Percentiles rank a stretch among this genome's conserved stretches.
phyloP scores from a whole-genome alignment of 176 grass and related monocot species.

The Zoysia pacifica region DNA sequence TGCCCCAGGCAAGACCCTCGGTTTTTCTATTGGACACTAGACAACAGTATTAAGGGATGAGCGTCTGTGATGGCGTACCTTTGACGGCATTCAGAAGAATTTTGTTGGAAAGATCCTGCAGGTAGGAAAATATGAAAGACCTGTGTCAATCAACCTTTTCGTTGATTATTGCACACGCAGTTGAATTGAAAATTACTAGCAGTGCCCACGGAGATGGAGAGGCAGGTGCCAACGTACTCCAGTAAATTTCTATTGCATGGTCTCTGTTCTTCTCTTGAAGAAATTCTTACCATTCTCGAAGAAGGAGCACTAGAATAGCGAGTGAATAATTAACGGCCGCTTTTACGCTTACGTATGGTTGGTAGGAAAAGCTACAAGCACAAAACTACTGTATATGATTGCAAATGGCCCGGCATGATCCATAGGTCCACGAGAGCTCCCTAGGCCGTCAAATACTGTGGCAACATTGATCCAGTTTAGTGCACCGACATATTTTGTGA shows the following conservation, averaged over 20 bases:
- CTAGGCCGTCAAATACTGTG: neutral
- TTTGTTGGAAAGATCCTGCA: conserved; percentile 87
- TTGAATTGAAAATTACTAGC: neutral
- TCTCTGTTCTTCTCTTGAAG: conserved; percentile 9
- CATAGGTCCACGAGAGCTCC: neutral
- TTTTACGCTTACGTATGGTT: conserved; percentile 42
- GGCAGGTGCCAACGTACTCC: neutral
- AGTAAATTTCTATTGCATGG: neutral
- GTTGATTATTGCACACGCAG: neutral
- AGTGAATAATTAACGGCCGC: neutral
- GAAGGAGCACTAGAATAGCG: neutral
- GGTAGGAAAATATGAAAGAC: conserved; percentile 51
- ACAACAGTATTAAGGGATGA: conserved; percentile 13
- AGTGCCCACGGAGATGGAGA: neutral
- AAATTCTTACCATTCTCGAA: conserved; percentile 19
- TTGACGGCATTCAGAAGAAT: conserved; percentile 89
- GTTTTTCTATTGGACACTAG: conserved; percentile 14
- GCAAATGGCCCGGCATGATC: conserved; percentile 11
- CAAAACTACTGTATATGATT: neutral
- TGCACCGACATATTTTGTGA: no score
- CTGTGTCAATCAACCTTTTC: conserved; percentile 51
- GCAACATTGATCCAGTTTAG: no score
- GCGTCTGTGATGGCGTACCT: conserved; percentile 50
- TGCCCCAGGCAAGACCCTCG: neutral
- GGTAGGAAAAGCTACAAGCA: conserved; percentile 3